Conservation (phyloP, 2,329 filamentous ascomycete genomes). For the Aureobasidium namibiae region DNA sequence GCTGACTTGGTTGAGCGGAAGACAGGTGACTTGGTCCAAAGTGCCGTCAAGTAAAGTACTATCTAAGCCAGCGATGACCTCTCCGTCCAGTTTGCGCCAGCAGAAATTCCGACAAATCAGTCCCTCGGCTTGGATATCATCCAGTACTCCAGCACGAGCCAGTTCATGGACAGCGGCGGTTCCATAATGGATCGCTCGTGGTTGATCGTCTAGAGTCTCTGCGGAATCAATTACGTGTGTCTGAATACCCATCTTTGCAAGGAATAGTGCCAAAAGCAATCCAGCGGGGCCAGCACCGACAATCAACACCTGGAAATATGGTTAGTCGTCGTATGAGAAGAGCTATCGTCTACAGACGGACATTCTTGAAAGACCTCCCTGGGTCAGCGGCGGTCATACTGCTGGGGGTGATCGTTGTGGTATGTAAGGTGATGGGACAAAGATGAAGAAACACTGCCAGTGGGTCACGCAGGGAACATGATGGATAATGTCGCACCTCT, state of each 20-base stretch:
- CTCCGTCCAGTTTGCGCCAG: constrained; percentile 20
- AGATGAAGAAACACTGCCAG: too few species aligned
- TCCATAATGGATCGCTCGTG: not conserved
- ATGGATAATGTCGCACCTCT: too few species aligned
- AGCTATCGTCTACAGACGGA: not conserved
- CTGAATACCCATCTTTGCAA: constrained; percentile 23
- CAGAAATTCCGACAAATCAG: constrained; percentile 19
- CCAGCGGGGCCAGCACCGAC: constrained; percentile 35
- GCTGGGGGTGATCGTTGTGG: too few species aligned
- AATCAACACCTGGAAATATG: constrained; percentile 22
- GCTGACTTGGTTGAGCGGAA: not conserved
- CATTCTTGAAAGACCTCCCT: not conserved
- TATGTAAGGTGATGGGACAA: too few species aligned
- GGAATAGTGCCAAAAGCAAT: constrained; percentile 32
- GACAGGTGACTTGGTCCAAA: not conserved
- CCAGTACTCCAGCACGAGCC: constrained; percentile 28
- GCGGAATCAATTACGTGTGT: not conserved
- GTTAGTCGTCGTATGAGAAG: not conserved
- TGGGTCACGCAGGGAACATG: too few species aligned
- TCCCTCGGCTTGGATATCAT: constrained; percentile 24
- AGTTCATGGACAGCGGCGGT: constrained; percentile 28
- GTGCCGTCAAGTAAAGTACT: not conserved
- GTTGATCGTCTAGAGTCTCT: not conserved
- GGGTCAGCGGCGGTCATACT: not conserved
- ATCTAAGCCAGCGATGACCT: not conserved